Evolutionary conservation across 1,139 yeast genomes (phyloP), one percentile per base, ranked within the genome.

Genomic region (Yamadazyma blattariae): DNA sequence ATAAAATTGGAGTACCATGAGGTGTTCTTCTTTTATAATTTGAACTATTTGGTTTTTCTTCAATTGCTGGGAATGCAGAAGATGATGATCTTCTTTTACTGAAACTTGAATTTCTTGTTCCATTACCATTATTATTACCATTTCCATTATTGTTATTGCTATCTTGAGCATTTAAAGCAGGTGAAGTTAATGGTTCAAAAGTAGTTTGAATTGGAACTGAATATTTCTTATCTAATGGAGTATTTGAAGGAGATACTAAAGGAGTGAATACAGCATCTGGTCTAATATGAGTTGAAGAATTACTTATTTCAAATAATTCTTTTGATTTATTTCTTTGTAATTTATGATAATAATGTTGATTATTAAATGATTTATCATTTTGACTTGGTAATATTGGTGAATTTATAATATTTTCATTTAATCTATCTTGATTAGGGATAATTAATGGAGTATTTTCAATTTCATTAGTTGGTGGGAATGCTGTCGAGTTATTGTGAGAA

Each of bases 161-260:
- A 14, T 48, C 50, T 36, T 67, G 73, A 27, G 78, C 79, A 40
- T 70, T 75, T 32, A 82, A 59, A 2, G 87, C 85, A 1, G 90
- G 89, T 1, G 87, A 79, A 2, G 87, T 77, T 42, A 82, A 46
- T 30, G 77, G 66, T 61, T 74, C 67, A 50, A 70, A 59, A 38
- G 66, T 46, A 22, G 67, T 52, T 34, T 55, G 64, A 8, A 59
- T 55, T 2, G 72, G 67, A 9, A 57, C 51, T 7, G 41, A 10
- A 26, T 40, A 34, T 24, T 42, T 39, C 14, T 32, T 32, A 25
- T 80, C 88, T 46, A 75, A 51, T 0, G 90, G 89, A 2, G 86
- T 78, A 17, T 75, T 80, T 3, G 84, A 83, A 0, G 95, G 95
- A 2, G 89, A 81, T 10, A 83, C 76, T 35, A 85, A 64, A 0